Evolutionary conservation across 1,284 basidiomycete genomes (phyloP).

Genomic region (Irpex sp.): DNA sequence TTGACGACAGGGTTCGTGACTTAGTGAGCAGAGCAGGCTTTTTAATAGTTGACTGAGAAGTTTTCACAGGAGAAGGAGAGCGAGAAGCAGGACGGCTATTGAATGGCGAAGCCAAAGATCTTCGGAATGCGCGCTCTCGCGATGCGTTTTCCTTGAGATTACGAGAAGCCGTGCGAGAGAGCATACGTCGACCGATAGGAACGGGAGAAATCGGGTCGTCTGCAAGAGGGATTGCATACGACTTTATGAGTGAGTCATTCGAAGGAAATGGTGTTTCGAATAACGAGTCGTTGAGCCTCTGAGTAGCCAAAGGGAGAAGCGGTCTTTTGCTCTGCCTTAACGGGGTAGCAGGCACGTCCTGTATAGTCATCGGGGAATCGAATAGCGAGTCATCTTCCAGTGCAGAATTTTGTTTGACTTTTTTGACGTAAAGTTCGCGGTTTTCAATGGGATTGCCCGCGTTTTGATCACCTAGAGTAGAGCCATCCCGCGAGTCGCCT

Average conservation of each 20-base stretch:
- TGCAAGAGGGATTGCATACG: slow-evolving; percentile 11
- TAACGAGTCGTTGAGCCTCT: slow-evolving; percentile 13
- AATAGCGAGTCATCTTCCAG: neutral
- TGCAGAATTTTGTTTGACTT: slow-evolving; percentile 14
- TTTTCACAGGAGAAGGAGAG: slow-evolving; percentile 33
- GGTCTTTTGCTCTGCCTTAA: neutral
- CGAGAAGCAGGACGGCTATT: slow-evolving; percentile 39
- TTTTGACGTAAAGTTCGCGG: slow-evolving; percentile 16
- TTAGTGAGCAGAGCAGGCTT: slow-evolving; percentile 20
- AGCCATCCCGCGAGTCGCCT: neutral
- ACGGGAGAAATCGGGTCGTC: slow-evolving; percentile 36
- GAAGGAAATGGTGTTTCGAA: slow-evolving; percentile 18
- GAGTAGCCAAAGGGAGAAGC: slow-evolving; percentile 9
- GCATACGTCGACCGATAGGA: slow-evolving; percentile 36
- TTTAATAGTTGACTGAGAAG: slow-evolving; percentile 9
- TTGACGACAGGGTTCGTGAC: slow-evolving; percentile 30
- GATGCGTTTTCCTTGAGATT: slow-evolving; percentile 41
- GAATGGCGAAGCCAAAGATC: slow-evolving; percentile 32
- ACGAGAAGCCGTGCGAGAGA: slow-evolving; percentile 40
- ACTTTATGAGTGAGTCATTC: slow-evolving; percentile 13
- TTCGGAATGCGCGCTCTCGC: slow-evolving; percentile 3
- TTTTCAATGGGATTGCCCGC: slow-evolving; percentile 4
- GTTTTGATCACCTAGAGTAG: slow-evolving; percentile 11
- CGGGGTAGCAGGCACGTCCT: slow-evolving; percentile 3
- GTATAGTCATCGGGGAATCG: slow-evolving; percentile 1